Percentiles rank a stretch among this genome's conserved stretches.
Evolutionary conservation across 179 eudicot genomes (phyloP).

Genomic region (Patellifolia procumbens): DNA sequence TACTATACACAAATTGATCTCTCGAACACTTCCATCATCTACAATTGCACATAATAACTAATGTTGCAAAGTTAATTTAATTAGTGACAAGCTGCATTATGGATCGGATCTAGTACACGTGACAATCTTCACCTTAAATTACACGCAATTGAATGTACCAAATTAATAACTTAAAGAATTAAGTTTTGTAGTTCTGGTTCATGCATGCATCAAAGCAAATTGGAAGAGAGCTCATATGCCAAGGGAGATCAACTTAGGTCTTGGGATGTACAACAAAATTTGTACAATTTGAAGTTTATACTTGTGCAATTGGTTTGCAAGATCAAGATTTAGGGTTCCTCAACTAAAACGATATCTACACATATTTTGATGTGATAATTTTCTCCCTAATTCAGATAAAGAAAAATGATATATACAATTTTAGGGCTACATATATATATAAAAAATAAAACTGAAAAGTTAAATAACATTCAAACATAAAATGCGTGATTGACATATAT

Average conservation of each 20-base stretch:
- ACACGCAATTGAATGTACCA: conserved; percentile 17
- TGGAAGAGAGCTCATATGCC: conserved; percentile 23
- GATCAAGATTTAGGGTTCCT: conserved; percentile 24
- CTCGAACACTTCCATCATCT: neutral
- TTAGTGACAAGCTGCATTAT: conserved; percentile 3
- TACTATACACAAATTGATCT: neutral
- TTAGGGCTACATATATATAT: no score
- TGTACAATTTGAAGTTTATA: neutral
- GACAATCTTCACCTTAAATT: conserved; percentile 20
- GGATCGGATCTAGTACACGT: conserved; percentile 34
- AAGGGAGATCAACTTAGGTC: conserved; percentile 30
- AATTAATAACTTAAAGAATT: conserved; percentile 6
- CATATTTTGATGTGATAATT: neutral
- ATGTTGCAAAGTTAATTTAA: neutral
- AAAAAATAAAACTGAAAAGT: no score
- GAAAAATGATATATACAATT: no score
- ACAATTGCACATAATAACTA: neutral
- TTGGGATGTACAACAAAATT: conserved; percentile 20
- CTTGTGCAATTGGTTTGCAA: neutral
- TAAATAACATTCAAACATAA: no score
- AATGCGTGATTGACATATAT: no score
- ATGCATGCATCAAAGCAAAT: conserved; percentile 14
- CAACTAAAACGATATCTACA: neutral
- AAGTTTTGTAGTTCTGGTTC: neutral
- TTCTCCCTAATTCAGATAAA: no score